Percentiles rank a stretch among this genome's conserved stretches.
These are phyloP conservation scores for Pseudopithomyces chartarum DNA, from an alignment of 2,329 filamentous ascomycete species.

Conservation along the genomic window DNA sequence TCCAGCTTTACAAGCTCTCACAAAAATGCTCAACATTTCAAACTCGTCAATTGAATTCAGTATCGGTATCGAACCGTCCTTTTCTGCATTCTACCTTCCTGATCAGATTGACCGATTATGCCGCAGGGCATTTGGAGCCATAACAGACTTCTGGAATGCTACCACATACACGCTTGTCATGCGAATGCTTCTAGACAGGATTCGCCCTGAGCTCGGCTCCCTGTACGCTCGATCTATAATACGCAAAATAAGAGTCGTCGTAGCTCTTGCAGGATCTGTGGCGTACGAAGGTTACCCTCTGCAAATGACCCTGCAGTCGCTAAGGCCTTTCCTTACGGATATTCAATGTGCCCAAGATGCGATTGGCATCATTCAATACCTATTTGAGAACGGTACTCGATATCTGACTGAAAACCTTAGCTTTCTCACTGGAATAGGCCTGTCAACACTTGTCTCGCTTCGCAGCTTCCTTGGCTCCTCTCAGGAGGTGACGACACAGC, in stretches of 20 bases:
- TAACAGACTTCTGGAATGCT: constrained; percentile 73
- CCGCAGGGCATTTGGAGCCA: constrained; percentile 65
- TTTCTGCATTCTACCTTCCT: constrained; percentile 76
- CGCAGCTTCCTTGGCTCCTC: constrained; percentile 74
- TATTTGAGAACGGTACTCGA: constrained; percentile 69
- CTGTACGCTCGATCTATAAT: constrained; percentile 86
- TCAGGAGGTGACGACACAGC: constrained; percentile 81
- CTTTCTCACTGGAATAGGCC: constrained; percentile 79
- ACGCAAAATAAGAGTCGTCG: constrained; percentile 80
- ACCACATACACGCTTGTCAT: constrained; percentile 74
- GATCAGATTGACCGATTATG: constrained; percentile 81
- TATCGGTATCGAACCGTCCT: constrained; percentile 83
- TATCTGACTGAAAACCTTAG: constrained; percentile 70
- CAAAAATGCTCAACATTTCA: constrained; percentile 70
- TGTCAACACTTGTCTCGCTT: constrained; percentile 80
- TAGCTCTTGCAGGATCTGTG: constrained; percentile 75
- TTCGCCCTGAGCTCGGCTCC: constrained; percentile 82
- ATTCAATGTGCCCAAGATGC: constrained; percentile 89
- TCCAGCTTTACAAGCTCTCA: constrained; percentile 67
- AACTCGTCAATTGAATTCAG: constrained; percentile 70
- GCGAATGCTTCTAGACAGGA: constrained; percentile 77
- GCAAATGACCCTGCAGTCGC: constrained; percentile 85
- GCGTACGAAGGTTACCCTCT: constrained; percentile 81
- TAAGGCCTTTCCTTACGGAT: constrained; percentile 79
- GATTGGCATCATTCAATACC: constrained; percentile 82